These are phyloP conservation scores for Aspergillus sp. DNA, from an alignment of 2,329 filamentous ascomycete genomes.

Conservation along the genomic window DNA sequence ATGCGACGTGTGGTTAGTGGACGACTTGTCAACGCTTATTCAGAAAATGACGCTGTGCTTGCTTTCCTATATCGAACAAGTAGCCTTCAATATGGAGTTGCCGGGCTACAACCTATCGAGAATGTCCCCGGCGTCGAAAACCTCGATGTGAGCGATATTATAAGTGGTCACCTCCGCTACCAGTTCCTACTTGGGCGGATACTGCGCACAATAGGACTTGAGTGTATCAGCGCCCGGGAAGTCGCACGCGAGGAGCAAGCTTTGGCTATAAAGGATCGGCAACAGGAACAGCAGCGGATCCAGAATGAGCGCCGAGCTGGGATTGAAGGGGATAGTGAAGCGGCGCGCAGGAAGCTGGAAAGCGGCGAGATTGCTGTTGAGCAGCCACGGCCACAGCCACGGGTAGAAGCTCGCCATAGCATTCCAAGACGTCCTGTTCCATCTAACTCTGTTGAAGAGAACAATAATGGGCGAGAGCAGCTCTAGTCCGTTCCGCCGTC, in stretches of 20 bases:
- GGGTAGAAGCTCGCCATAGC: conserved; percentile 27
- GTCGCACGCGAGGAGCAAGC: conserved; percentile 45
- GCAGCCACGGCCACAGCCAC: conserved; percentile 28
- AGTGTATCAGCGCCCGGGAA: conserved; percentile 58
- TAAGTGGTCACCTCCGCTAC: conserved; percentile 70
- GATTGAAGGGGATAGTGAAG: conserved; percentile 17
- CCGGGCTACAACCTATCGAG: conserved; percentile 73
- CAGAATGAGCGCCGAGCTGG: conserved; percentile 32
- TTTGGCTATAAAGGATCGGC: conserved; percentile 38
- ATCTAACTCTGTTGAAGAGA: not conserved
- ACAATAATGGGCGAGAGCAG: not conserved
- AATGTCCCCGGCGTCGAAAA: conserved; percentile 59
- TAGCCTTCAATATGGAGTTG: conserved; percentile 78
- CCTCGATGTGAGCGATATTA: conserved; percentile 63
- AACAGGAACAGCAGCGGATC: conserved; percentile 38
- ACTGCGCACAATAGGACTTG: conserved; percentile 66
- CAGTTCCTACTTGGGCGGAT: conserved; percentile 66
- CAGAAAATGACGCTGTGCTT: conserved; percentile 81
- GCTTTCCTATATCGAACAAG: conserved; percentile 85
- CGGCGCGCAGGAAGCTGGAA: conserved; percentile 16
- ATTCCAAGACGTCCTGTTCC: conserved; percentile 11
- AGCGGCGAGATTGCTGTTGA: conserved; percentile 12
- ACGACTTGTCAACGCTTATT: conserved; percentile 83
- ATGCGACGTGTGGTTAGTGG: conserved; percentile 78
- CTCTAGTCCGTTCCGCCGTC: not conserved